Base-by-base conservation (phyloP, 2,329 filamentous ascomycete species). In the Knufia fluminis region DNA sequence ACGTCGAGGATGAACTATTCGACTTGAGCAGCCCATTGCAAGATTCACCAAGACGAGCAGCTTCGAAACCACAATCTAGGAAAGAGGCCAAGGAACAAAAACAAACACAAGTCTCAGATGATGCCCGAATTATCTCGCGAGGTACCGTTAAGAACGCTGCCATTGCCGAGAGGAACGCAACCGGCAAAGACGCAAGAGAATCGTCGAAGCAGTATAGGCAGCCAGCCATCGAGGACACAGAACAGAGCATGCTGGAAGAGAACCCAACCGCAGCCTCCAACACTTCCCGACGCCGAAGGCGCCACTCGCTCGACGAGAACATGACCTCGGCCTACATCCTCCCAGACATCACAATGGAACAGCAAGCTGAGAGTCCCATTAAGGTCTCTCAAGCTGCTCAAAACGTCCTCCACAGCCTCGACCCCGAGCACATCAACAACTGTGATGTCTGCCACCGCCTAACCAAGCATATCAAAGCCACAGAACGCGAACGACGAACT, bases 271-370 rank as follows among this genome's bases (percentile, higher is more conserved):
- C 76, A 0, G 66, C 72, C 32, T 61, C 73, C 4, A 72, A 74
- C 59, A 71, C 71, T 41, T 69, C 71, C 26, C 70, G 70, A 46
- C 71, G 71, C 8, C 72, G 75, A 44, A 74, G 72, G 40, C 72
- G 70, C 23, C 71, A 68, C 33, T 65, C 66, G 32, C 66, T 68
- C 12, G 57, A 60, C 32, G 68, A 71, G 22, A 77, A 80, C 50
- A 75, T 79, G 74, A 82, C 79, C 4, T 82, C 78, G 2, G 79
- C 77, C 4, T 81, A 82, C 60, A 81, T 82, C 54, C 64, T 82
- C 4, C 78, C 78, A 9, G 79, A 83, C 56, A 79, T 82, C 57
- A 81, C 78, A 17, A 64, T 82, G 39, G 60, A 60, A 56, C 12
- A 53, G 54, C 22, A 61, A 61, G 41, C 57, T 31, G 39, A 52